Conservation (phyloP, 2,329 filamentous ascomycete species). For the Hypomyces perniciosus region DNA sequence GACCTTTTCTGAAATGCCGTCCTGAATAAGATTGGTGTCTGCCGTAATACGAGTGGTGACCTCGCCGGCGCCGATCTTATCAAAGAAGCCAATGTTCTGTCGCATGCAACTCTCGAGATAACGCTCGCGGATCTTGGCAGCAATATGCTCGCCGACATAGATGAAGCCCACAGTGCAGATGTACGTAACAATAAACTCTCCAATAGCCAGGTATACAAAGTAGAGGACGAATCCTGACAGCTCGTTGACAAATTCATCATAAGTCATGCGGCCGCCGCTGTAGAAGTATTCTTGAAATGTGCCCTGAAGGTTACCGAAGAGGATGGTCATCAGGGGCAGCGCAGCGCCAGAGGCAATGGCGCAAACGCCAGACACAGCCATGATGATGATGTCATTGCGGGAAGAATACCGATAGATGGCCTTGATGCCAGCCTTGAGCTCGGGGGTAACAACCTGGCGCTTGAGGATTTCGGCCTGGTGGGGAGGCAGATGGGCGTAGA, state of each 20-base stretch:
- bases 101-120: slow-evolving; percentile 80
- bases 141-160: slow-evolving; percentile 75
- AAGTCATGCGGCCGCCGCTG: slow-evolving; percentile 35
- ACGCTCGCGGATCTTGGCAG: slow-evolving; percentile 70
- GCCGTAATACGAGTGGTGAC: slow-evolving; percentile 92
- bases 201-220: slow-evolving; percentile 79
- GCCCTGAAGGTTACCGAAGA: slow-evolving; percentile 72
- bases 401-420: slow-evolving; percentile 67
- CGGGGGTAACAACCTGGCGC: slow-evolving; percentile 60
- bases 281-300: slow-evolving; percentile 52
- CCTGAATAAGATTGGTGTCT: slow-evolving; percentile 89
- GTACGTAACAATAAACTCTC: slow-evolving; percentile 72
- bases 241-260: slow-evolving; percentile 52
- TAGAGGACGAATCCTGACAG: slow-evolving; percentile 66
- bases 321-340: slow-evolving; percentile 71
- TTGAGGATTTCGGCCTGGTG: slow-evolving; percentile 63
- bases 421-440: slow-evolving; percentile 56
- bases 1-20: slow-evolving; percentile 88
- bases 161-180: slow-evolving; percentile 84
- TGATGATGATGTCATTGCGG: slow-evolving; percentile 57
- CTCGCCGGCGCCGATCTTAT: slow-evolving; percentile 87
- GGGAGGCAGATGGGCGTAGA: slow-evolving; percentile 56
- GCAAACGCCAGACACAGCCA: slow-evolving; percentile 54
- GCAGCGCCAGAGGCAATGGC: slow-evolving; percentile 69
- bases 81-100: slow-evolving; percentile 90